Evolutionary conservation across 2,329 filamentous ascomycete species (phyloP).

Genomic region (Zarea fungicola): DNA sequence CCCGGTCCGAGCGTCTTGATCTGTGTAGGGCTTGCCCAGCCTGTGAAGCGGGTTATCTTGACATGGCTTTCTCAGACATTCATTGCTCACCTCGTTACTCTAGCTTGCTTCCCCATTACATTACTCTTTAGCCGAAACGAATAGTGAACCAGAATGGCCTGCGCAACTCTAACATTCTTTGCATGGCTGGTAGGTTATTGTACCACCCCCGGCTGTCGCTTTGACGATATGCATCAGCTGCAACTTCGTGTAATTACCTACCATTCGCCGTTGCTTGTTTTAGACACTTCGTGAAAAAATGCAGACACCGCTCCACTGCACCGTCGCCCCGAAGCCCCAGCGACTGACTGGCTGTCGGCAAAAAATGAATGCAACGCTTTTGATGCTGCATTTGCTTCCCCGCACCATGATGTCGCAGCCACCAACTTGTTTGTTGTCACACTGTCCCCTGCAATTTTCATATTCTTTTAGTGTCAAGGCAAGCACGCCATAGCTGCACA

Average conservation of each 20-base stretch:
- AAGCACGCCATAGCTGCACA: not conserved
- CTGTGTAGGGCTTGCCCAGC: not conserved
- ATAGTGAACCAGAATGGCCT: too few species aligned
- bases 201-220: not conserved
- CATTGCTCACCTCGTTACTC: too few species aligned
- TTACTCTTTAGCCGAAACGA: too few species aligned
- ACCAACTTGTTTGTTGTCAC: not conserved
- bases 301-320: not conserved
- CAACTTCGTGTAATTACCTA: not conserved
- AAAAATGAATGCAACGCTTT: not conserved
- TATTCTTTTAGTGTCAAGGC: not conserved
- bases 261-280: not conserved
- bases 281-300: not conserved
- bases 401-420: too few species aligned
- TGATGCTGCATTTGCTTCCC: not conserved
- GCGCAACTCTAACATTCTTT: too few species aligned
- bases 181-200: too few species aligned
- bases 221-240: not conserved
- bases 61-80: too few species aligned
- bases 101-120: too few species aligned
- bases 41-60: too few species aligned
- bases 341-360: not conserved
- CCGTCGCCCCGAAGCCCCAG: not conserved
- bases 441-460: not conserved
- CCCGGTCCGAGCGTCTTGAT: slow-evolving; percentile 2